Conservation (phyloP, 129 eudicot species). For the Centella asiatica region DNA sequence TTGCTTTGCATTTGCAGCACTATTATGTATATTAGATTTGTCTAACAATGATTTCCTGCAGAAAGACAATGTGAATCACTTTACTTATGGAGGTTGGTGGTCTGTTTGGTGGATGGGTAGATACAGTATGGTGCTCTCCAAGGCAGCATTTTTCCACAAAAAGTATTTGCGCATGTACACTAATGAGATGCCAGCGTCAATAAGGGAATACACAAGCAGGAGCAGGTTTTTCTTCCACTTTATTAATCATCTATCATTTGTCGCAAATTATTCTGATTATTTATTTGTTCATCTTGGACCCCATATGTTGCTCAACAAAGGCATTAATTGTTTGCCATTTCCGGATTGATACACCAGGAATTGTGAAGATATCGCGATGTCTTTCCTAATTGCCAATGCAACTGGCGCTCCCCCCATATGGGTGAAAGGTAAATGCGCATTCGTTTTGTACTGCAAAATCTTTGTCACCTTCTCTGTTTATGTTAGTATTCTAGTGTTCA, state of each 20-base stretch:
- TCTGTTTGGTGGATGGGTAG: constrained; percentile 87
- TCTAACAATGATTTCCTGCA: constrained; percentile 24
- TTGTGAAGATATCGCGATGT: constrained; percentile 85
- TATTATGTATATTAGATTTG: neutral
- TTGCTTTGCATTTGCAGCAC: too few relatives aligned
- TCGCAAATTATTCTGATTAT: too few relatives aligned
- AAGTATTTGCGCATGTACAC: constrained; percentile 72
- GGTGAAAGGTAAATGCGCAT: constrained; percentile 47
- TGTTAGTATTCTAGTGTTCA: neutral
- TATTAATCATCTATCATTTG: neutral
- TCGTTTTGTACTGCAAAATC: neutral
- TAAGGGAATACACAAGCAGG: constrained; percentile 58
- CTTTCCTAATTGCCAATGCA: constrained; percentile 68
- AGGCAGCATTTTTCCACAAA: constrained; percentile 77
- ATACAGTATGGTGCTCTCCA: constrained; percentile 79
- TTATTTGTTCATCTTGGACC: neutral
- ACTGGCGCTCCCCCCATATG: constrained; percentile 70
- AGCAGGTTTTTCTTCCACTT: constrained; percentile 36
- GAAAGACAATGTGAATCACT: constrained; percentile 36
- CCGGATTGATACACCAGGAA: constrained; percentile 36
- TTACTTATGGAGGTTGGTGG: constrained; percentile 79
- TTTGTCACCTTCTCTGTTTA: neutral
- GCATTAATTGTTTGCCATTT: constrained; percentile 4
- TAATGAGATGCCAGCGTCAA: constrained; percentile 64
- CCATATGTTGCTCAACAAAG: neutral